These are phyloP conservation scores for Pseudogymnoascus sp. DNA, from an alignment of 2,329 filamentous ascomycete genomes.

Conservation along the genomic window DNA sequence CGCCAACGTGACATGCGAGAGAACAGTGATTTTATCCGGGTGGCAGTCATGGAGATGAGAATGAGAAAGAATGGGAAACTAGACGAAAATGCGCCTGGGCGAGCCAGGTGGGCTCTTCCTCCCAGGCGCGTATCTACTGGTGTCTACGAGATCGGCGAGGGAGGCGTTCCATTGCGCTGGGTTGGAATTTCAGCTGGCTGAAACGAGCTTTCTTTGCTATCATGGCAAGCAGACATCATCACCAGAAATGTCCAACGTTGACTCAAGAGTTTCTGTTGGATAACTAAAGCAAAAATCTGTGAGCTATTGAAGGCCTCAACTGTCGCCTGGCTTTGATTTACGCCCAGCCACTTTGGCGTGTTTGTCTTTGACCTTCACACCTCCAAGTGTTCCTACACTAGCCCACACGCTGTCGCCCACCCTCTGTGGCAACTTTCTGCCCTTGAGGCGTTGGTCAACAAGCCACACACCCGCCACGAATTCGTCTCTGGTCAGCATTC, in stretches of 20 bases:
- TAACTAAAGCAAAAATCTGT: background rate
- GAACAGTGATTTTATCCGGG: constrained; percentile 63
- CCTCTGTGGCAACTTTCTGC: constrained; percentile 64
- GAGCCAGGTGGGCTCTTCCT: constrained; percentile 60
- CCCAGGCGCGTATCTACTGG: constrained; percentile 49
- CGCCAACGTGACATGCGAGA: constrained; percentile 62
- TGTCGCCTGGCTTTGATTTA: background rate
- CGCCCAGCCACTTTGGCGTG: background rate
- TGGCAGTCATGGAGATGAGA: constrained; percentile 65
- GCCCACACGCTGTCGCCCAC: constrained; percentile 71
- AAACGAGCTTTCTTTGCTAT: constrained; percentile 16
- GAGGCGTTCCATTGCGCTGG: constrained; percentile 55
- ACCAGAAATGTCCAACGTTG: background rate
- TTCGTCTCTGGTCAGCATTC: constrained; percentile 56
- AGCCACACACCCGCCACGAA: constrained; percentile 82
- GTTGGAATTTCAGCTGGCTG: constrained; percentile 31
- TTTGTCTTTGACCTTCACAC: constrained; percentile 21
- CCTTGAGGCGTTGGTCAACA: constrained; percentile 71
- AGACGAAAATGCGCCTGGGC: constrained; percentile 56
- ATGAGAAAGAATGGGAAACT: constrained; percentile 62
- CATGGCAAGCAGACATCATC: background rate
- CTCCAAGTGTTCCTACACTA: constrained; percentile 47
- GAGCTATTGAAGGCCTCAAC: background rate
- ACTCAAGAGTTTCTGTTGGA: background rate
- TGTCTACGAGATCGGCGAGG: constrained; percentile 48